A percentile compares a stretch with the other conserved stretches of the same genome.
Evolutionary conservation across 805 yeast genomes (phyloP).

Genomic region (Clavispora asparagi): DNA sequence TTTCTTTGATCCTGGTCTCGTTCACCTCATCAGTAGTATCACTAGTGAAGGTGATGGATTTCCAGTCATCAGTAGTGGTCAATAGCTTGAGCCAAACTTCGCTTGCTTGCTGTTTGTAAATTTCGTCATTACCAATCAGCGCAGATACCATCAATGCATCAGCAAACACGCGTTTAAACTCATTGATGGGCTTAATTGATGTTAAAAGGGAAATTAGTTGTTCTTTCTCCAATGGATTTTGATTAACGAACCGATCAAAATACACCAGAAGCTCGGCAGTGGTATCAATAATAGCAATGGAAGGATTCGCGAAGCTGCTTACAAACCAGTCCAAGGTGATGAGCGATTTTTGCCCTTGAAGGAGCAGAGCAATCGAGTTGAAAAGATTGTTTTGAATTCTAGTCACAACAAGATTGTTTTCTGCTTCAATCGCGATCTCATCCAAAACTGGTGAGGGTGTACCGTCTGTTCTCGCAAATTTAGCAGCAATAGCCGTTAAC

Average conservation of each 20-base stretch:
- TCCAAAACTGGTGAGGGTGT: slow-evolving; percentile 3
- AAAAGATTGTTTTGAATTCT: slow-evolving; percentile 43
- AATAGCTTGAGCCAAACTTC: slow-evolving; percentile 58
- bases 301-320: slow-evolving; percentile 12
- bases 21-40: slow-evolving; percentile 38
- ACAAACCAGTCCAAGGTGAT: slow-evolving; percentile 24
- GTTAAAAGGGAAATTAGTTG: slow-evolving; percentile 53
- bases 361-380: slow-evolving; percentile 15
- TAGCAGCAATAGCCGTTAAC: slow-evolving; percentile 49
- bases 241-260: slow-evolving; percentile 27
- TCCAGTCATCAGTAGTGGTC: slow-evolving; percentile 47
- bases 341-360: slow-evolving; percentile 22
- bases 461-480: background rate
- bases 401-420: slow-evolving; percentile 43
- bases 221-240: slow-evolving; percentile 34
- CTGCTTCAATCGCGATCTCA: slow-evolving; percentile 31
- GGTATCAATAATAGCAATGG: slow-evolving; percentile 2
- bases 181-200: slow-evolving; percentile 30
- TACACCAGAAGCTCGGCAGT: slow-evolving; percentile 17
- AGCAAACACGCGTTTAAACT: slow-evolving; percentile 18
- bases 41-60: slow-evolving; percentile 27
- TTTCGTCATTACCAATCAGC: slow-evolving; percentile 24
- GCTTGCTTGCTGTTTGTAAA: slow-evolving; percentile 17
- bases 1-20: slow-evolving; percentile 34
- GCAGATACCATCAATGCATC: slow-evolving; percentile 51